Evolutionary conservation across 148 eudicot species (phyloP).

Genomic region (Pouteria glomerata): DNA sequence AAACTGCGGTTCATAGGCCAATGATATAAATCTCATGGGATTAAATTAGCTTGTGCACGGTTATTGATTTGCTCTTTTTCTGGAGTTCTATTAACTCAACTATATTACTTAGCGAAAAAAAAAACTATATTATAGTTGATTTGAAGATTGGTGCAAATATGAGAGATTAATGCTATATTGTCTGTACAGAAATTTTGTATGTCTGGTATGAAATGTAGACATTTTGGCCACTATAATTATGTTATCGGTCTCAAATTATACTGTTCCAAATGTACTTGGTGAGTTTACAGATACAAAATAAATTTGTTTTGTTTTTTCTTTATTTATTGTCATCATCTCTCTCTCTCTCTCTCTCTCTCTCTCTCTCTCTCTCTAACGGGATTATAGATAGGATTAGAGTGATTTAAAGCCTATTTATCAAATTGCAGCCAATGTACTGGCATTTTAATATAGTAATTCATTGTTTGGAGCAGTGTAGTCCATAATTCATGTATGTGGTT

Average conservation of each 20-base stretch:
- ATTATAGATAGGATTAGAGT: not conserved
- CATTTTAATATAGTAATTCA: not conserved
- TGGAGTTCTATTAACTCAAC: too few relatives aligned
- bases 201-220: not conserved
- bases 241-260: not conserved
- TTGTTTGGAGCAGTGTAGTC: not conserved
- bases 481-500: not conserved
- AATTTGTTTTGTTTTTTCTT: not conserved
- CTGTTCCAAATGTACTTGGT: not conserved
- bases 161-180: not conserved
- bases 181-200: not conserved
- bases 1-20: not conserved
- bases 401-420: not conserved
- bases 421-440: not conserved
- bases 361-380: not conserved
- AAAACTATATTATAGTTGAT: not conserved
- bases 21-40: not conserved
- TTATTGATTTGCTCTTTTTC: not conserved
- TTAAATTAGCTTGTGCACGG: not conserved
- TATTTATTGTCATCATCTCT: not conserved
- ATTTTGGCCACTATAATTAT: too few relatives aligned
- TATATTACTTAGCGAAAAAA: too few relatives aligned
- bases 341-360: not conserved
- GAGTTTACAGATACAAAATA: not conserved
- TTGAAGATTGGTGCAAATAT: not conserved